phyloP scores from a whole-genome alignment of 768 basidiomycete species.

The Hysterangium stoloniferum region DNA sequence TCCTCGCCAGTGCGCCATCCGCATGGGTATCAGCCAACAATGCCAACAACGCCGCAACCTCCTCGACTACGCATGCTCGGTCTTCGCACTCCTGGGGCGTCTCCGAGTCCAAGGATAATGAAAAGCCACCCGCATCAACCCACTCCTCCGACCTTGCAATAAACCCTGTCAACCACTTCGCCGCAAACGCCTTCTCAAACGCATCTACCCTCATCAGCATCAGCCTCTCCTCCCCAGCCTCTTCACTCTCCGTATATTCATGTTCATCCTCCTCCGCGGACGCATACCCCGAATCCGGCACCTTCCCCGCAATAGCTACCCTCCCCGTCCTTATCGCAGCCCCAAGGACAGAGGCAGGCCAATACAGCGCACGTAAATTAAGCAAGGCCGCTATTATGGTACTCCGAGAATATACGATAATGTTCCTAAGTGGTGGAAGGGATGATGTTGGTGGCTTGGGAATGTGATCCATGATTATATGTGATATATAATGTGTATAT shows the following conservation, averaged over 20 bases:
- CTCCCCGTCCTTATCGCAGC: constrained; percentile 10
- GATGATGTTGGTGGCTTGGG: constrained; percentile 37
- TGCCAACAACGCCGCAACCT: constrained; percentile 42
- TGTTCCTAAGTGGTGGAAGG: constrained; percentile 49
- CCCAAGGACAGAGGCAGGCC: constrained; percentile 31
- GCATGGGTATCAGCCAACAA: constrained; percentile 38
- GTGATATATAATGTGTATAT: neutral
- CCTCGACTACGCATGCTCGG: constrained; percentile 42
- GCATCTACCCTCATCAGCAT: constrained; percentile 51
- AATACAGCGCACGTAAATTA: constrained; percentile 44
- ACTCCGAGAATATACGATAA: constrained; percentile 29
- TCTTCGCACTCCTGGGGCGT: constrained; percentile 28
- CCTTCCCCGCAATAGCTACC: constrained; percentile 22
- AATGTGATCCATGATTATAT: constrained; percentile 12
- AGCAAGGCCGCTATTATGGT: constrained; percentile 34
- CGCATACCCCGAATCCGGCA: constrained; percentile 73
- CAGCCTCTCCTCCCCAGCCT: constrained; percentile 23
- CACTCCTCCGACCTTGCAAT: constrained; percentile 53
- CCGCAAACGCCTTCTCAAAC: constrained; percentile 58
- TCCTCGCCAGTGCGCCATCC: constrained; percentile 39
- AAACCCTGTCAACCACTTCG: constrained; percentile 70
- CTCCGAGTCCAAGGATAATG: neutral
- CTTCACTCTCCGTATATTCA: constrained; percentile 19
- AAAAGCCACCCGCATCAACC: constrained; percentile 20
- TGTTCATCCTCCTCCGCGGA: constrained; percentile 60